phyloP scores from a whole-genome alignment of 345 rosid species.

The Odontarrhena argentea region DNA sequence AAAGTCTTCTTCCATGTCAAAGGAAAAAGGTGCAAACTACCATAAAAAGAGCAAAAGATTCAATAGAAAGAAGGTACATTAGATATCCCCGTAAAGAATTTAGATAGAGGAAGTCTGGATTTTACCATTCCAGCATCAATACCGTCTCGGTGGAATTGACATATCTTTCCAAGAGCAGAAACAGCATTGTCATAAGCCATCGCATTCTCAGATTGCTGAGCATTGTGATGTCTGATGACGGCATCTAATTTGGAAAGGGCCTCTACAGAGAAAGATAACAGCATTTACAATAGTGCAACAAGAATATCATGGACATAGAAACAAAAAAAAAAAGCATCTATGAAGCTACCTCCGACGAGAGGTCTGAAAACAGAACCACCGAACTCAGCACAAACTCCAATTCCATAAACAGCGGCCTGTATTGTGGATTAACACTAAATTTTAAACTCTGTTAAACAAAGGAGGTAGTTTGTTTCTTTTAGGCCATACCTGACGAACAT shows the following conservation, averaged over 20 bases:
- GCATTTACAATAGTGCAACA: background rate
- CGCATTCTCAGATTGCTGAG: conserved; percentile 54
- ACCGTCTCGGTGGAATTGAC: conserved; percentile 61
- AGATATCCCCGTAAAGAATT: conserved; percentile 1
- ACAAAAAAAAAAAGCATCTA: background rate
- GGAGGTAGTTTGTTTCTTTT: background rate
- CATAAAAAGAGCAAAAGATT: background rate
- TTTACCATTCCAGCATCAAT: conserved; percentile 67
- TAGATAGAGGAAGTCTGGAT: conserved; percentile 2
- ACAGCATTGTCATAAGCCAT: conserved; percentile 83
- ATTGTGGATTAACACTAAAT: conserved; percentile 15
- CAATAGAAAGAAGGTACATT: background rate
- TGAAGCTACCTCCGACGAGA: conserved; percentile 57
- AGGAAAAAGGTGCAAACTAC: background rate
- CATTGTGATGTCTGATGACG: conserved; percentile 57
- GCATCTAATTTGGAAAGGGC: conserved; percentile 63
- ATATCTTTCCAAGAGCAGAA: conserved; percentile 77
- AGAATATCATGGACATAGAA: conserved; percentile 12
- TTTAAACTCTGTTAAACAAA: conserved; percentile 15
- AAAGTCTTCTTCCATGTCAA: background rate
- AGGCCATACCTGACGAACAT: conserved; percentile 64
- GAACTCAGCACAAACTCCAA: conserved; percentile 72
- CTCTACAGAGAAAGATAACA: conserved; percentile 42
- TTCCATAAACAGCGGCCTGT: conserved; percentile 78
- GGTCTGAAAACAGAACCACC: conserved; percentile 67